Evolutionary conservation across 306 rosid genomes (phyloP), one percentile per base, ranked within the genome.

Genomic region (Castanea crenata): DNA sequence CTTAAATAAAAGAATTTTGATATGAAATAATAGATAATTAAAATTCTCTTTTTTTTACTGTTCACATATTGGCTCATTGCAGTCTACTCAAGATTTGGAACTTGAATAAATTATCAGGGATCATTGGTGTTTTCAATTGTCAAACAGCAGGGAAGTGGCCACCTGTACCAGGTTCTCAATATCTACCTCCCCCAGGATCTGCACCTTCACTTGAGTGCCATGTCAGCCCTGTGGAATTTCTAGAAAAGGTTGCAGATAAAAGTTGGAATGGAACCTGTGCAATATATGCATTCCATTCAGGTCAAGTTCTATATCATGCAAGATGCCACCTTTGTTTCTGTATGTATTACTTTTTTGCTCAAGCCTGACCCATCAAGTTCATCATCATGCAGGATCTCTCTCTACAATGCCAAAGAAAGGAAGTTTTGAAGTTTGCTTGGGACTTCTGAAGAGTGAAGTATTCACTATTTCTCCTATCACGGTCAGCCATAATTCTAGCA

Each of bases 131-230:
- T 32, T 88, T 89, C 35, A 92, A 90, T 73, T 92, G 90, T 88
- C 94, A 92, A 85, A 91, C 90, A 82, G 83, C 91, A 49, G 97
- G 92, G 80, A 64, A 71, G 69, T 91, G 91, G 97, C 91, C 91
- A 23, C 56, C 84, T 68, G 82, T 78, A 80, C 12, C 88, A 49
- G 79, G 49, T 12, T 83, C 56, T 20, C 59, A 79, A 62, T 9
- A 41, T 16, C 61, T 38, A 35, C 27, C 73, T 6, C 61, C 5
- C 21, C 56, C 23, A 64, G 71, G 71, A 31, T 80, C 91, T 8
- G 14, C 52, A 4, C 78, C 2, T 56, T 52, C 82, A 49, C 71
- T 88, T 69, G 78, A 87, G 25, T 90, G 92, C 35, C 78, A 76
- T 73, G 78, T 90, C 75, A 74, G 81, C 20, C 87, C 88, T 23